phyloP scores from a whole-genome alignment of 2,329 filamentous ascomycete species.

The Epichloe festucae region DNA sequence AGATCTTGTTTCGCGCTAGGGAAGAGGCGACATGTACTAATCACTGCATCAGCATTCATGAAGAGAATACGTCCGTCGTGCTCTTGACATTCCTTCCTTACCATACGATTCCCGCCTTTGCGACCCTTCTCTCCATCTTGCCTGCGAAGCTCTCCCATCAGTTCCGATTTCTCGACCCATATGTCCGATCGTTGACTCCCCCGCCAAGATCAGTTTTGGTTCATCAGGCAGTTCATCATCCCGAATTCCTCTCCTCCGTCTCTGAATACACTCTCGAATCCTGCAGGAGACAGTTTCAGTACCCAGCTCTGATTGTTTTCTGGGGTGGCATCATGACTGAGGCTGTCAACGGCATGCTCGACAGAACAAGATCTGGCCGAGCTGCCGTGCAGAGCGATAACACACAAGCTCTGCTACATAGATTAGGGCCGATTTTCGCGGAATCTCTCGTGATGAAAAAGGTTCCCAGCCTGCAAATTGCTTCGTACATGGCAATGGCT shows the following conservation, averaged over 20 bases:
- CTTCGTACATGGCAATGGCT: slow-evolving; percentile 81
- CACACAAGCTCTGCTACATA: slow-evolving; percentile 62
- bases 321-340: slow-evolving; percentile 86
- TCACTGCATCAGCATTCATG: slow-evolving; percentile 54
- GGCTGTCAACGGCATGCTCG: slow-evolving; percentile 69
- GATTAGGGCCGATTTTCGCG: slow-evolving; percentile 56
- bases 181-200: slow-evolving; percentile 65
- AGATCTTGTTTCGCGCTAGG: neutral
- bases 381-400: slow-evolving; percentile 65
- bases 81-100: slow-evolving; percentile 86
- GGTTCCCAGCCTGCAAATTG: slow-evolving; percentile 67
- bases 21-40: slow-evolving; percentile 2
- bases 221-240: slow-evolving; percentile 68
- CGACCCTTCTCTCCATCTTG: slow-evolving; percentile 75
- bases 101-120: slow-evolving; percentile 74
- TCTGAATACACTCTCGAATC: slow-evolving; percentile 69
- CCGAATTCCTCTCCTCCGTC: slow-evolving; percentile 60
- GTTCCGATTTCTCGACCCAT: slow-evolving; percentile 77
- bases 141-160: slow-evolving; percentile 60
- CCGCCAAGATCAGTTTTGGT: slow-evolving; percentile 74
- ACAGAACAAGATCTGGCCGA: slow-evolving; percentile 63
- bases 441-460: slow-evolving; percentile 65
- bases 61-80: slow-evolving; percentile 70
- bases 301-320: slow-evolving; percentile 69
- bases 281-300: slow-evolving; percentile 57